phyloP scores from a whole-genome alignment of 2,329 filamentous ascomycete genomes.

The Colletotrichum salicis region DNA sequence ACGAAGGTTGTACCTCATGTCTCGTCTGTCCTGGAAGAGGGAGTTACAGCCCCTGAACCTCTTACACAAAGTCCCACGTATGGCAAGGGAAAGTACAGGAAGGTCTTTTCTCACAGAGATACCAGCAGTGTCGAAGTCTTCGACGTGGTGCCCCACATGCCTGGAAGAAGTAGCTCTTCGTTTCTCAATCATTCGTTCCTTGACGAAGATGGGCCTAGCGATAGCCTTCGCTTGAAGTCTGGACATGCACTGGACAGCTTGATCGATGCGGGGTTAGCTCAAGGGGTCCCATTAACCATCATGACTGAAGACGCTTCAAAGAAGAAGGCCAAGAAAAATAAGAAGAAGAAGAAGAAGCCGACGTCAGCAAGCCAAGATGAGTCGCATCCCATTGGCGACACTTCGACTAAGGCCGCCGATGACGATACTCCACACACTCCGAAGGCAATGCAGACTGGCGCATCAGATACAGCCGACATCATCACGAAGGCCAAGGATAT shows the following conservation, averaged over 20 bases:
- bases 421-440: background rate
- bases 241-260: background rate
- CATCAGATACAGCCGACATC: background rate
- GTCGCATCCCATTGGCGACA: background rate
- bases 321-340: slow-evolving; percentile 39
- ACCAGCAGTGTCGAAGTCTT: background rate
- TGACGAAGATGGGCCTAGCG: background rate
- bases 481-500: background rate
- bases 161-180: background rate
- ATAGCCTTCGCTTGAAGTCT: background rate
- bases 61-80: background rate
- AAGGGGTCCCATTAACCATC: background rate
- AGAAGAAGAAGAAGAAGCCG: slow-evolving; percentile 40
- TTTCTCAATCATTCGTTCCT: too few species aligned
- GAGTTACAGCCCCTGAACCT: background rate
- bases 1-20: background rate
- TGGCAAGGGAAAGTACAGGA: slow-evolving; percentile 10
- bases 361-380: background rate
- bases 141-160: background rate
- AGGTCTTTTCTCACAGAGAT: background rate
- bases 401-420: background rate
- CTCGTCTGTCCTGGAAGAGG: background rate
- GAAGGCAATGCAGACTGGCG: background rate
- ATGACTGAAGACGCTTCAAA: background rate
- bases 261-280: background rate